Evolutionary conservation across 164 flowering plant species (phyloP).

Genomic region (Platanus orientalis): DNA sequence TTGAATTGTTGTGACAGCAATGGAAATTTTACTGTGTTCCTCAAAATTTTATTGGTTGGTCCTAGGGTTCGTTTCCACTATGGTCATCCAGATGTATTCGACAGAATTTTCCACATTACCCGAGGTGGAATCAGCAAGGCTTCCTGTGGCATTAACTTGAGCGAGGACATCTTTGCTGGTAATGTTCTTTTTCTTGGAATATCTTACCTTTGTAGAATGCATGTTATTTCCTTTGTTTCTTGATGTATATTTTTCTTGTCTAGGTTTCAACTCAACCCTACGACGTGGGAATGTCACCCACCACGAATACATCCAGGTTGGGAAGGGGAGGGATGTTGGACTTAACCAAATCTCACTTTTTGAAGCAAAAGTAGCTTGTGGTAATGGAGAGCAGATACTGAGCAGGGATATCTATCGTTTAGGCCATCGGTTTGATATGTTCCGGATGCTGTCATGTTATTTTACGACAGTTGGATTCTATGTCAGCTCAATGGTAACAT

Average conservation of each 20-base stretch:
- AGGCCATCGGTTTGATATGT: conserved; percentile 96
- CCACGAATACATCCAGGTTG: conserved; percentile 98
- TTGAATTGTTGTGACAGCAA: not conserved
- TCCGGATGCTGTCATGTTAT: conserved; percentile 94
- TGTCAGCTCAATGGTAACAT: conserved; percentile 81
- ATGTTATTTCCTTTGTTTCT: conserved; percentile 3
- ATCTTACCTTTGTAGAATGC: not conserved
- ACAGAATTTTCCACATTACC: conserved; percentile 91
- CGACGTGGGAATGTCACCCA: conserved; percentile 93
- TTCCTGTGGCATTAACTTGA: conserved; percentile 81
- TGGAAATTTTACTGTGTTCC: not conserved
- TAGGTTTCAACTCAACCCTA: conserved; percentile 93
- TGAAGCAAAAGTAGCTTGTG: conserved; percentile 98
- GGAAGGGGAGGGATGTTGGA: conserved; percentile 99
- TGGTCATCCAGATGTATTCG: conserved; percentile 99
- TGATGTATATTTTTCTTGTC: conserved; percentile 5
- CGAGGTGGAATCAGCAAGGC: conserved; percentile 98
- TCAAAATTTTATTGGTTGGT: conserved; percentile 14
- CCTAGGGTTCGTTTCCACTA: conserved; percentile 94
- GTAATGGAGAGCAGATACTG: conserved; percentile 96
- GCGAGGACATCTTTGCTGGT: conserved; percentile 99
- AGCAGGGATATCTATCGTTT: conserved; percentile 91
- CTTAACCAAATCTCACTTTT: conserved; percentile 95
- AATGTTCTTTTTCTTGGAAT: conserved; percentile 5
- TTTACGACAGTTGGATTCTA: conserved; percentile 90